phyloP scores from a whole-genome alignment of 495 filamentous ascomycete species.

The Pseudomonodictys pantanalensis region DNA sequence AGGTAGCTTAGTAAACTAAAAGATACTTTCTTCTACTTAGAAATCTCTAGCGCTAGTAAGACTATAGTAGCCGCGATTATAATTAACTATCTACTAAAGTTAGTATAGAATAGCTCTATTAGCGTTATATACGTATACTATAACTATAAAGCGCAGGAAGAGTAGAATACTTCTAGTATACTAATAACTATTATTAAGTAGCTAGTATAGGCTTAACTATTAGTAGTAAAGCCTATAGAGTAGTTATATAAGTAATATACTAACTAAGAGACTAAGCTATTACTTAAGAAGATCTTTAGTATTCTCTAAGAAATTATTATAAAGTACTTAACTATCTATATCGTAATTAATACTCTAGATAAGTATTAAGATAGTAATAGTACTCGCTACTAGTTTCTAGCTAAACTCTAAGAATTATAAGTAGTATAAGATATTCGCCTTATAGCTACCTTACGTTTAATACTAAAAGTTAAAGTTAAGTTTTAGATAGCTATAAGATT shows the following conservation, averaged over 20 bases:
- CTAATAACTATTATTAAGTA: slow-evolving; percentile 45
- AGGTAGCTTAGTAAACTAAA: slow-evolving; percentile 36
- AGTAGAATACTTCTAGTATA: slow-evolving; percentile 40
- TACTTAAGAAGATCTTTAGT: slow-evolving; percentile 3
- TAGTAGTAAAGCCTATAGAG: neutral
- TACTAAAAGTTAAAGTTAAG: neutral
- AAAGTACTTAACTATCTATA: slow-evolving; percentile 37
- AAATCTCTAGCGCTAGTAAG: slow-evolving; percentile 40
- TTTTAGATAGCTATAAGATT: neutral
- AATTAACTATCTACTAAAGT: slow-evolving; percentile 33
- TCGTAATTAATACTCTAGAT: slow-evolving; percentile 52
- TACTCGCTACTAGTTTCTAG: neutral
- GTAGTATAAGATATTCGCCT: neutral
- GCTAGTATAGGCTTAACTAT: slow-evolving; percentile 36
- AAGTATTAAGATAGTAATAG: slow-evolving; percentile 38
- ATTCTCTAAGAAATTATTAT: slow-evolving; percentile 33
- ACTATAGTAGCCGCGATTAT: slow-evolving; percentile 34
- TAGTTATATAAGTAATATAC: neutral
- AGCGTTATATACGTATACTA: slow-evolving; percentile 46
- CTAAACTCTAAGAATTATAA: neutral
- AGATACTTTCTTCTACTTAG: slow-evolving; percentile 41
- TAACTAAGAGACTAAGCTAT: neutral
- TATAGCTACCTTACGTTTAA: neutral
- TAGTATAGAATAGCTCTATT: slow-evolving; percentile 19
- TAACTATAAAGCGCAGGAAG: slow-evolving; percentile 39